A percentile compares a stretch with the other conserved stretches of the same genome.
phyloP scores from a whole-genome alignment of 169 alveolate genomes.

The Cryptosporidium muris region DNA sequence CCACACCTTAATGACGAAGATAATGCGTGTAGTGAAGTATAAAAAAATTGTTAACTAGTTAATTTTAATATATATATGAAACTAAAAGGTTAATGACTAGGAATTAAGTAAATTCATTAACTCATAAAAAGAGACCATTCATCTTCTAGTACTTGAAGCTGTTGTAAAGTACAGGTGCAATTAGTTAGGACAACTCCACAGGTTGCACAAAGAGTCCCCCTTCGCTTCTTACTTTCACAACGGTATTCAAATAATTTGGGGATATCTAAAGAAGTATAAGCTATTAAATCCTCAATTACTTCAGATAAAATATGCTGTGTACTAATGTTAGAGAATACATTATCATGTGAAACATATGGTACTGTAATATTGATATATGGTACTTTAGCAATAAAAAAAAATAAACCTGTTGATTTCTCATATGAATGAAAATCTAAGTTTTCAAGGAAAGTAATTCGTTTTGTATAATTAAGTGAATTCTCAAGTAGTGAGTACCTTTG shows the following conservation, averaged over 20 bases:
- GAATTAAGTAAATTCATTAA: background rate
- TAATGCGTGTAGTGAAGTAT: too few species aligned
- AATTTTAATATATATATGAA: too few species aligned
- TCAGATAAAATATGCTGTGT: slow-evolving; percentile 18
- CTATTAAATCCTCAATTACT: slow-evolving; percentile 14
- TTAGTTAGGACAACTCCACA: background rate
- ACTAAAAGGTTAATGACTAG: too few species aligned
- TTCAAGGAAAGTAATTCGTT: slow-evolving; percentile 6
- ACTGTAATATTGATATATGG: slow-evolving; percentile 39
- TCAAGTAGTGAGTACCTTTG: background rate
- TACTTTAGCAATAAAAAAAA: slow-evolving; percentile 29
- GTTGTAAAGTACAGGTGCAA: background rate
- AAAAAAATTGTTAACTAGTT: too few species aligned
- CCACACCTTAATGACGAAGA: too few species aligned
- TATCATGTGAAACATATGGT: slow-evolving; percentile 16
- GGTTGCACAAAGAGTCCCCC: background rate
- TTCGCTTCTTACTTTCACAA: background rate
- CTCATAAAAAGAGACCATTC: background rate
- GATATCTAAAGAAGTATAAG: slow-evolving; percentile 18
- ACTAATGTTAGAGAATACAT: background rate
- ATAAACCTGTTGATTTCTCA: slow-evolving; percentile 50
- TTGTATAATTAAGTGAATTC: background rate
- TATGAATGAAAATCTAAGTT: slow-evolving; percentile 38
- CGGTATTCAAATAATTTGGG: slow-evolving; percentile 46
- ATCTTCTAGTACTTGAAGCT: background rate